Evolutionary conservation across 805 yeast species (phyloP).

Genomic region (Scheffersomyces stipitis): DNA sequence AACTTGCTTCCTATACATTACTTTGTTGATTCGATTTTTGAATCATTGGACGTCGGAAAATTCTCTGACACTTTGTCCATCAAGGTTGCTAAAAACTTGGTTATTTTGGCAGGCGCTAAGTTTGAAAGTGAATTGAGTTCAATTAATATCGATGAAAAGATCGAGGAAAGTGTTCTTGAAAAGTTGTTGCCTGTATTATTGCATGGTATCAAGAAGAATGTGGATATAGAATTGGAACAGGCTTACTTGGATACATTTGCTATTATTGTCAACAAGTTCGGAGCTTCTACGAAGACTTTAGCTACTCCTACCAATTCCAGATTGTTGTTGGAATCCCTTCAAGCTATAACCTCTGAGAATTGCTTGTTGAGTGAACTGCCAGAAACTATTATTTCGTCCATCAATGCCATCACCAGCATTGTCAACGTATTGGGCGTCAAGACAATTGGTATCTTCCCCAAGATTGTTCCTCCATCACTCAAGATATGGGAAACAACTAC

Average conservation of each 20-base stretch:
- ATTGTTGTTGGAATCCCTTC: slow-evolving; percentile 49
- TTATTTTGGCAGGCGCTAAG: slow-evolving; percentile 61
- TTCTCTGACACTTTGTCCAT: slow-evolving; percentile 40
- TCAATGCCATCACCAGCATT: slow-evolving; percentile 68
- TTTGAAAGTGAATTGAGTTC: slow-evolving; percentile 66
- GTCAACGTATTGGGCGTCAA: slow-evolving; percentile 81
- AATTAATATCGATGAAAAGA: slow-evolving; percentile 36
- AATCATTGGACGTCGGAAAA: slow-evolving; percentile 32
- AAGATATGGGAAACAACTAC: slow-evolving; percentile 50
- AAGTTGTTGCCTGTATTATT: slow-evolving; percentile 52
- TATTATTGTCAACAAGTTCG: slow-evolving; percentile 61
- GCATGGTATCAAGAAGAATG: slow-evolving; percentile 31
- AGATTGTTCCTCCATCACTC: slow-evolving; percentile 74
- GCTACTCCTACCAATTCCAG: slow-evolving; percentile 43
- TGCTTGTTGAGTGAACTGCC: slow-evolving; percentile 58
- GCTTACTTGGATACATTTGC: slow-evolving; percentile 70
- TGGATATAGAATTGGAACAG: slow-evolving; percentile 57
- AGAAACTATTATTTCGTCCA: slow-evolving; percentile 70
- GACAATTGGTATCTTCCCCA: slow-evolving; percentile 80
- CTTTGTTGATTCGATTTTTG: slow-evolving; percentile 61
- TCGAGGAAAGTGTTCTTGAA: slow-evolving; percentile 52
- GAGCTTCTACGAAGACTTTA: slow-evolving; percentile 26
- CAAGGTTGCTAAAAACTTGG: slow-evolving; percentile 59
- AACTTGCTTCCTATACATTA: slow-evolving; percentile 72
- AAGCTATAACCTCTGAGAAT: slow-evolving; percentile 43